These are phyloP conservation scores for Gnetum montanum DNA, from an alignment of 75 land plant species.

Conservation along the genomic window DNA sequence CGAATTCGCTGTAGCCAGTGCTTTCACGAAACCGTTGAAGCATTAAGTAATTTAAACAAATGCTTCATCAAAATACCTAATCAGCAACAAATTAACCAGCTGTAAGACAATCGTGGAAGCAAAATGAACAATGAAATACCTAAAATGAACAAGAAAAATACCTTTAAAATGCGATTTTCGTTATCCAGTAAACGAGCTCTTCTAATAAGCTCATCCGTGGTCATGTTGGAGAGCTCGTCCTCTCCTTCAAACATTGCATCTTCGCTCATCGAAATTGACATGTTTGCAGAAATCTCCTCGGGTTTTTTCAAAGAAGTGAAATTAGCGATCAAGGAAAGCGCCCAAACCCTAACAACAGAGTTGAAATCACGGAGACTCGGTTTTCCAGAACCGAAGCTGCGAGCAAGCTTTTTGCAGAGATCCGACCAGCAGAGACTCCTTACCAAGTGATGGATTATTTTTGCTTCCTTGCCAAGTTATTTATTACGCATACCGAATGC, in stretches of 20 bases:
- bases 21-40: not conserved
- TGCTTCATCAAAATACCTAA: not conserved
- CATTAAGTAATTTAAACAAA: not conserved
- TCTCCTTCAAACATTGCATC: slow-evolving; percentile 64
- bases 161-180: slow-evolving; percentile 87
- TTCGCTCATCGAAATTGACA: slow-evolving; percentile 38
- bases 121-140: too few species aligned
- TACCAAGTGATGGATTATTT: too few species aligned
- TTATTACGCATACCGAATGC: too few species aligned
- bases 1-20: not conserved
- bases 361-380: too few species aligned
- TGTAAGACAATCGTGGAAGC: not conserved
- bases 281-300: not conserved
- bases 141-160: not conserved
- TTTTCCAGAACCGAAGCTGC: too few species aligned
- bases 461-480: too few species aligned
- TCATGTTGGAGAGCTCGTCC: slow-evolving; percentile 69
- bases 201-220: slow-evolving; percentile 73
- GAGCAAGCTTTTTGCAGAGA: too few species aligned
- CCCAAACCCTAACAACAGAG: too few species aligned
- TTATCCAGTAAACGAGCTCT: slow-evolving; percentile 86
- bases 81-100: not conserved
- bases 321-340: too few species aligned
- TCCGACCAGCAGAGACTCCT: too few species aligned
- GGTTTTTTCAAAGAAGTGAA: too few species aligned